Percentiles rank a stretch among this genome's conserved stretches.
phyloP scores from a whole-genome alignment of 345 rosid genomes.

The Eutrema japonicum region DNA sequence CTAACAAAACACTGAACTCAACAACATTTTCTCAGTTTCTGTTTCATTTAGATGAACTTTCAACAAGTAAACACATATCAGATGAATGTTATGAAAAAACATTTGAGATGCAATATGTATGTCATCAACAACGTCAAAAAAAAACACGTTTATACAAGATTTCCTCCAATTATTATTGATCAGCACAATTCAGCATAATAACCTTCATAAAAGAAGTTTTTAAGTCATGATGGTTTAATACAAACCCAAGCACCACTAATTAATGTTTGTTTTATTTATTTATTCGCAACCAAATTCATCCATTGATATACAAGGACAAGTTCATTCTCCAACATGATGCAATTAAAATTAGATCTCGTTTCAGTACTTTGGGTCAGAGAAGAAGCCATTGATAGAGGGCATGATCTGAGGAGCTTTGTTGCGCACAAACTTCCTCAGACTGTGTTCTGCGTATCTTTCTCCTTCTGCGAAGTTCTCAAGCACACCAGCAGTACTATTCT shows the following conservation, averaged over 20 bases:
- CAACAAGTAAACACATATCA: background rate
- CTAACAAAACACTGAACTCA: no score
- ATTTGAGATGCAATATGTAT: background rate
- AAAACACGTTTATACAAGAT: background rate
- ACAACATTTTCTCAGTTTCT: no score
- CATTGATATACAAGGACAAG: background rate
- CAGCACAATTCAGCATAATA: no score
- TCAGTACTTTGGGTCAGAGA: slow-evolving; percentile 61
- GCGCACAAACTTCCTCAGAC: slow-evolving; percentile 67
- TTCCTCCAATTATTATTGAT: background rate
- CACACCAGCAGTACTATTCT: slow-evolving; percentile 77
- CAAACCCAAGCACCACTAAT: background rate
- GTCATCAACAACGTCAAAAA: background rate
- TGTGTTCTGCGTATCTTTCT: slow-evolving; percentile 65
- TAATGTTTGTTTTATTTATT: background rate
- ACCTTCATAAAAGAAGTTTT: background rate
- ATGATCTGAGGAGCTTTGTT: slow-evolving; percentile 75
- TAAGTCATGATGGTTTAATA: background rate
- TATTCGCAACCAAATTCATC: background rate
- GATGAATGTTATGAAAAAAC: background rate
- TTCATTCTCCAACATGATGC: background rate
- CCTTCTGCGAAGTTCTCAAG: slow-evolving; percentile 77
- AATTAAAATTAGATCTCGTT: background rate
- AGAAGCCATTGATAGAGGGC: slow-evolving; percentile 79
- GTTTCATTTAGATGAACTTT: background rate